Base-by-base conservation (phyloP, 169 alveolate species). In the Plasmodium relictum region DNA sequence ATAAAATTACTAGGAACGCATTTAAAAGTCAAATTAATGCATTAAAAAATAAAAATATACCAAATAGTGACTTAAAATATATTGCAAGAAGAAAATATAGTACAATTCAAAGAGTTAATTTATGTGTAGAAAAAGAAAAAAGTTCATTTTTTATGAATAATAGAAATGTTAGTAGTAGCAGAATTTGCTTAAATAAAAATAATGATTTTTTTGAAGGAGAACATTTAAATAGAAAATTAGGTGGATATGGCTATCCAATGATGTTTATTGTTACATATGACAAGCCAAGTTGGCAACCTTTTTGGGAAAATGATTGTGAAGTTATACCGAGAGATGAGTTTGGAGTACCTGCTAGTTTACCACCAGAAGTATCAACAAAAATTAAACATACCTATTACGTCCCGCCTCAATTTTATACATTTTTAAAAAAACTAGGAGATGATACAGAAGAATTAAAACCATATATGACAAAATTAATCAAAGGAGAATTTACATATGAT, bases 321-420 rank as follows among this genome's bases (percentile, higher is more conserved):
- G 96, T 94, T 31, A 94, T 94, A 22, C 96, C 96, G 2, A 48
- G 96, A 59, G 95, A 94, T 69, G 95, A 93, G 50, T 94, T 90
- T 65, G 96, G 96, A 18, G 76, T 86, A 59, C 94, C 94, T 3
- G 95, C 93, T 10, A 92, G 93, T 18, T 88, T 94, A 20, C 96
- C 96, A 0, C 96, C 96, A 4, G 96, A 94, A 61, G 93, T 94
- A 18, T 87, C 93, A 52, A 92, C 95, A n/a, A 88, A 74, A 61
- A 92, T 93, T 41, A 73, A 56, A 31, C 97, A 92, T 92, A 95
- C 96, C 12, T 95, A 93, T 91, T 72, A 96, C 78, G 94, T 96
- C 52, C 98, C 98, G 10, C 98, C 98, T 4, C 98, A 96, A 93
- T 96, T 94, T 91, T 96, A 93, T 76, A 97, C 97, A 0, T 96